Evolutionary conservation across 1,139 yeast genomes (phyloP).

Genomic region (Hyphopichia buzzinii): DNA sequence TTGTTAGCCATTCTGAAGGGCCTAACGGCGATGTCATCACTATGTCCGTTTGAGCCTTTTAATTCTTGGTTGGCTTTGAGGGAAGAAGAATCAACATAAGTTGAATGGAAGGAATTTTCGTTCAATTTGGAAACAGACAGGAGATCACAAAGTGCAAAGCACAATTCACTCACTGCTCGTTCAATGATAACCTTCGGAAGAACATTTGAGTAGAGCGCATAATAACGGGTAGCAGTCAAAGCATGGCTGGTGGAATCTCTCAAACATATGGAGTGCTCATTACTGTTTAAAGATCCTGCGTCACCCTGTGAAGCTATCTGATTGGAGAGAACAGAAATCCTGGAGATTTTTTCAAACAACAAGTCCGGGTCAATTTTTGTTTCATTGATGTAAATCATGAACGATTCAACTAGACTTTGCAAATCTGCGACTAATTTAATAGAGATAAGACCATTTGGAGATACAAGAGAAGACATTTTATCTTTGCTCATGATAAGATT

Average conservation of each 20-base stretch:
- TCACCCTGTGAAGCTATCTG: constrained; percentile 48
- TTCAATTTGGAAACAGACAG: constrained; percentile 54
- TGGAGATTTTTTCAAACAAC: constrained; percentile 56
- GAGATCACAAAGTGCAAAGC: constrained; percentile 72
- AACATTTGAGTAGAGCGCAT: constrained; percentile 57
- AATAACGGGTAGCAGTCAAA: constrained; percentile 78
- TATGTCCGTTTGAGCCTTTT: constrained; percentile 5
- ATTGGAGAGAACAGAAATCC: constrained; percentile 49
- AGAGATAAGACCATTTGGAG: constrained; percentile 46
- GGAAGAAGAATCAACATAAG: constrained; percentile 7
- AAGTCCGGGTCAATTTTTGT: constrained; percentile 34
- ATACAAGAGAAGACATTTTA: constrained; percentile 29
- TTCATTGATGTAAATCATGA: constrained; percentile 35
- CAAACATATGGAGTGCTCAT: constrained; percentile 40
- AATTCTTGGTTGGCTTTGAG: constrained; percentile 1
- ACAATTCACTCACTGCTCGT: constrained; percentile 74
- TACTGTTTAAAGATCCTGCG: constrained; percentile 28
- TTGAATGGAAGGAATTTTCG: constrained; percentile 16
- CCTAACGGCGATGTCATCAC: constrained; percentile 45
- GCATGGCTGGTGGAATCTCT: constrained; percentile 75
- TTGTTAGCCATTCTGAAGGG: constrained; percentile 60
- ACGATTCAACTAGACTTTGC: constrained; percentile 47
- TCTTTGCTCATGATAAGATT: constrained; percentile 20
- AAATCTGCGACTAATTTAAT: constrained; percentile 43
- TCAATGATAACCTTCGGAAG: constrained; percentile 74